These are phyloP conservation scores for Glutinoglossum americanum DNA, from an alignment of 495 filamentous ascomycete species.

Conservation along the genomic window DNA sequence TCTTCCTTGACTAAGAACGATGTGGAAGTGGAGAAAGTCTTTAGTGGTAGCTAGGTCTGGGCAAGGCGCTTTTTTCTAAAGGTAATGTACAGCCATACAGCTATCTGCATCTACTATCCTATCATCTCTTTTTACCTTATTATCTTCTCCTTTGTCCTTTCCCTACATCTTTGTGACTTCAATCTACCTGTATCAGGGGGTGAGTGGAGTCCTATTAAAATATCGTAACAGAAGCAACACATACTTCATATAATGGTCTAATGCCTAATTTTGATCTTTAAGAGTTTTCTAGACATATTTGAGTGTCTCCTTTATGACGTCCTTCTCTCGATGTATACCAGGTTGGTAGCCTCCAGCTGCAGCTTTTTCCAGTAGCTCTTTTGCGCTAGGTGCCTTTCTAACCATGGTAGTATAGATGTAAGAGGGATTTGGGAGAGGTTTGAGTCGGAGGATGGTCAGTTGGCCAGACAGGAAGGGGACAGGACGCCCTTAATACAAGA, in stretches of 20 bases:
- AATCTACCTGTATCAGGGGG: neutral
- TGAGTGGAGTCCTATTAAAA: neutral
- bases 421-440: too few species aligned
- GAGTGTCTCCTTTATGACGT: neutral
- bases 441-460: neutral
- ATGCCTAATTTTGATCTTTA: neutral
- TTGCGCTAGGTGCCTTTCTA: neutral
- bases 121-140: neutral
- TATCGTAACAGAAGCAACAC: neutral
- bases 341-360: neutral
- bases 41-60: neutral
- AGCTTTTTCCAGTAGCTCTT: neutral
- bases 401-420: neutral
- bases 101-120: neutral
- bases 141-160: neutral
- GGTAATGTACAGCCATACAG: neutral
- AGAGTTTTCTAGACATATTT: neutral
- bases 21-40: neutral
- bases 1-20: neutral
- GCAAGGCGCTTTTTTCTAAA: neutral
- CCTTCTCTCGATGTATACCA: neutral
- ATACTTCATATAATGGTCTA: neutral
- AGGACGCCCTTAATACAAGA: too few species aligned
- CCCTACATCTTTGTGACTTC: neutral
- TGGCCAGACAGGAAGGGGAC: too few species aligned